These are phyloP conservation scores for Claviceps digitariae DNA, from an alignment of 2,329 filamentous ascomycete species.

Conservation along the genomic window DNA sequence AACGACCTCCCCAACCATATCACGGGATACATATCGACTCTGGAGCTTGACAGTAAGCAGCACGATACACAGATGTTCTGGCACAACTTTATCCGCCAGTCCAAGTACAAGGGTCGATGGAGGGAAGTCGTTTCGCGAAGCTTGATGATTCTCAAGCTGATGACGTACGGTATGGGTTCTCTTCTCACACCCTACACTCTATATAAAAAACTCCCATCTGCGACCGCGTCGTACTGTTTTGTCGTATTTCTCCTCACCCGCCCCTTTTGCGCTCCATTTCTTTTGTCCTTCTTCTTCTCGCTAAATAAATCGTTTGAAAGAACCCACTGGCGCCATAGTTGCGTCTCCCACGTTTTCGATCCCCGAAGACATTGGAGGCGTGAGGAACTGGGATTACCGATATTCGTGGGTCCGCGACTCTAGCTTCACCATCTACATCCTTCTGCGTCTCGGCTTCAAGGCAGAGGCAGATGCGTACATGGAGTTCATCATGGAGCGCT, in stretches of 20 bases:
- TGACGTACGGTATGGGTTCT: conserved; percentile 42
- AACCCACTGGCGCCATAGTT: conserved; percentile 65
- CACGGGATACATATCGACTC: conserved; percentile 42
- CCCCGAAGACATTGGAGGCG: conserved; percentile 58
- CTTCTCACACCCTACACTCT: no score
- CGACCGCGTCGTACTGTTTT: no score
- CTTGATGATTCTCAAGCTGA: conserved; percentile 60
- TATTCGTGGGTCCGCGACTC: conserved; percentile 68
- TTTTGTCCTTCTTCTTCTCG: neutral
- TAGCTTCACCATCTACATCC: conserved; percentile 65
- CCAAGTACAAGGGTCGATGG: conserved; percentile 59
- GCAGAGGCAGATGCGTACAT: conserved; percentile 69
- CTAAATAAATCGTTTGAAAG: conserved; percentile 17
- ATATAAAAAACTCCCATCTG: no score
- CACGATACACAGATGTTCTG: conserved; percentile 58
- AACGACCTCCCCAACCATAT: conserved; percentile 46
- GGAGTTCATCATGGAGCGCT: conserved; percentile 60
- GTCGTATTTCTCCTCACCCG: no score
- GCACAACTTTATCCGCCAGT: conserved; percentile 60
- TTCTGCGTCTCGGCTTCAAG: conserved; percentile 62
- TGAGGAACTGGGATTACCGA: conserved; percentile 58
- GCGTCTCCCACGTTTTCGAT: conserved; percentile 67
- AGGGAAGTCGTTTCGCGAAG: conserved; percentile 58
- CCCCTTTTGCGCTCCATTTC: no score
- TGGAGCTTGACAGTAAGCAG: conserved; percentile 48